Conservation (phyloP, 73 alveolate genomes). For the Durusdinium trenchii region DNA sequence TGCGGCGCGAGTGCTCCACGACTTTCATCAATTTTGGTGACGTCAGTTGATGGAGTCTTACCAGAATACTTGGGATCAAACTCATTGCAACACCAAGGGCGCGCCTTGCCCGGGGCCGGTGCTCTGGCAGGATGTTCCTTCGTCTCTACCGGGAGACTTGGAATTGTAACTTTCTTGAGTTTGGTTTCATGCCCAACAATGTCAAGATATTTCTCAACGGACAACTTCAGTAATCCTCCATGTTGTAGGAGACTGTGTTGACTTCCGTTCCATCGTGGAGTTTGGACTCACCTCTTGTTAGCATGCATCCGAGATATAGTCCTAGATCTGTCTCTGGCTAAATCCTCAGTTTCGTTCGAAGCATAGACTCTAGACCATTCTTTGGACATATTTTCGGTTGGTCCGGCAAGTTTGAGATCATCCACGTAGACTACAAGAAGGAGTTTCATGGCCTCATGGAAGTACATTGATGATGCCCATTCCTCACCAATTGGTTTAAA, state of each 20-base stretch:
- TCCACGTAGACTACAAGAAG: constrained; percentile 35
- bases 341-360: background rate
- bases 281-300: background rate
- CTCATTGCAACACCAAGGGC: constrained; percentile 83
- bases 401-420: constrained; percentile 18
- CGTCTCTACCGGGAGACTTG: background rate
- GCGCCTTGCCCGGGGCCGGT: background rate
- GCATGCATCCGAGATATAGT: background rate
- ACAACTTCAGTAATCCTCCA: constrained; percentile 3
- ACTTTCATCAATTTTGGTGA: background rate
- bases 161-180: background rate
- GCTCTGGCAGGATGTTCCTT: background rate
- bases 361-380: constrained; percentile 6
- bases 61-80: background rate
- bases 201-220: background rate
- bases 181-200: background rate
- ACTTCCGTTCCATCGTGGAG: background rate
- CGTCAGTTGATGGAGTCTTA: background rate
- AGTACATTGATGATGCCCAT: constrained; percentile 28
- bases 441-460: background rate
- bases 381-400: background rate
- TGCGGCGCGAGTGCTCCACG: constrained; percentile 23
- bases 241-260: background rate
- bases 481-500: constrained; percentile 6
- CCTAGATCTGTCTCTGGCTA: constrained; percentile 30